These are phyloP conservation scores for Suillus sp. DNA, from an alignment of 768 basidiomycete genomes.

Conservation along the genomic window DNA sequence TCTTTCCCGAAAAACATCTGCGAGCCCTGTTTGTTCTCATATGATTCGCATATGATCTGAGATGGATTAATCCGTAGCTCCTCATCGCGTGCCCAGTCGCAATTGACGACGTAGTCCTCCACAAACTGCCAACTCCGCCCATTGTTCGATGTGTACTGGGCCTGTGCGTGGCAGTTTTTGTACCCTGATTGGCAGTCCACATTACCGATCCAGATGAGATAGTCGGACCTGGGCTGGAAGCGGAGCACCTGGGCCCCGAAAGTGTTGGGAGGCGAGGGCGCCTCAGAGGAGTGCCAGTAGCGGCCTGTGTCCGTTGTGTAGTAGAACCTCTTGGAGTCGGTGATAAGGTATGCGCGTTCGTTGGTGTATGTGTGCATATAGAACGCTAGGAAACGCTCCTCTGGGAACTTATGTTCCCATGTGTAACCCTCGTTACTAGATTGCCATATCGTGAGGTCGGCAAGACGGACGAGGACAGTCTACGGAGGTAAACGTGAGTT, in stretches of 20 bases:
- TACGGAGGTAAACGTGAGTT: conserved; percentile 29
- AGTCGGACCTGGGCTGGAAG: conserved; percentile 86
- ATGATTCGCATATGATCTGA: conserved; percentile 93
- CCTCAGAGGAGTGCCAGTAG: conserved; percentile 58
- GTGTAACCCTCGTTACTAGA: conserved; percentile 93
- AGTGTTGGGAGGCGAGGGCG: conserved; percentile 75
- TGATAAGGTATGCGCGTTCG: conserved; percentile 91
- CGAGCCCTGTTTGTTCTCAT: conserved; percentile 74
- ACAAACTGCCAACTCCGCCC: conserved; percentile 78
- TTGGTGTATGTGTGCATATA: conserved; percentile 81
- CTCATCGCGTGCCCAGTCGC: conserved; percentile 87
- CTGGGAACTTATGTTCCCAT: conserved; percentile 70
- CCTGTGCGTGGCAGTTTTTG: conserved; percentile 69
- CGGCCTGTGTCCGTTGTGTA: conserved; percentile 84
- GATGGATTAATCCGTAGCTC: conserved; percentile 78
- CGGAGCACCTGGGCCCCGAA: conserved; percentile 79
- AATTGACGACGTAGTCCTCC: conserved; percentile 87
- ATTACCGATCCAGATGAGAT: conserved; percentile 88
- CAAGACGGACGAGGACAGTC: conserved; percentile 82
- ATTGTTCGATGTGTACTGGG: conserved; percentile 74
- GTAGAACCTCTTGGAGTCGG: conserved; percentile 59
- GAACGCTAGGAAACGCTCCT: conserved; percentile 74
- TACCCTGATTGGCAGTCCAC: conserved; percentile 55
- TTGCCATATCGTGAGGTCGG: conserved; percentile 85
- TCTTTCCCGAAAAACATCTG: conserved; percentile 58